Base-by-base conservation (phyloP, 2,329 filamentous ascomycete genomes). In the Nigrospora osmanthi region DNA sequence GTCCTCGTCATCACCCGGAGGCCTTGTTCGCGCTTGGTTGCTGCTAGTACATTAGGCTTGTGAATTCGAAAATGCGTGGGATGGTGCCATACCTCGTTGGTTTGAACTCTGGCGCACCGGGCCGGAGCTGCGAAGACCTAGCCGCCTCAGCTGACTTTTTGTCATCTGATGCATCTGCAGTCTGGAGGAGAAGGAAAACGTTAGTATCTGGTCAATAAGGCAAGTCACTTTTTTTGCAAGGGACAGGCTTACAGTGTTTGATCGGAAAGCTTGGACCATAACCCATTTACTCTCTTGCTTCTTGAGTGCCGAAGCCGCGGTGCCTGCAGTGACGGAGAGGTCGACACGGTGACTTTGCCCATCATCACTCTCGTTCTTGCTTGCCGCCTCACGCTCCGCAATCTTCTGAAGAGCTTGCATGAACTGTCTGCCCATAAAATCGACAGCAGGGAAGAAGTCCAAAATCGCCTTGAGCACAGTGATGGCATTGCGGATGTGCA, bases 401-500 rank as follows among this genome's bases (percentile, higher is more conserved):
- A 90, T 81, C n/a, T 72, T 74, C 52, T 81, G 78, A 16, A 87
- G 72, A 53, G 86, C 75, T 33, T 76, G 70, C 31, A 77, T 73
- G 49, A 84, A 81, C 52, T 78, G 76, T 35, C 71, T 73, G 32
- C 88, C 93, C 75, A 95, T 91, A 63, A 89, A 93, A 58, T 95
- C 89, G 47, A 97, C 80, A 14, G 83, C 85, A 4, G 93, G 94
- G 73, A 95, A 98, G 56, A 82, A 77, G 42, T 89, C 81, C 19
- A 88, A 78, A 40, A 95, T 75, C 11, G 80, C 77, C 60, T 93
- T 94, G 47, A 98, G 73, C 4, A 97, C 76, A 47, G 86, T 93
- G 53, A 97, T 94, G 38, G 89, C 89, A 61, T 98, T 98, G 45
- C 91, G 83, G 60, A 97, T 95, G 63, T 96, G 90, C 85, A 96